Conservation (phyloP, 2,329 filamentous ascomycete genomes). For the Cercospora zeae-maydis region DNA sequence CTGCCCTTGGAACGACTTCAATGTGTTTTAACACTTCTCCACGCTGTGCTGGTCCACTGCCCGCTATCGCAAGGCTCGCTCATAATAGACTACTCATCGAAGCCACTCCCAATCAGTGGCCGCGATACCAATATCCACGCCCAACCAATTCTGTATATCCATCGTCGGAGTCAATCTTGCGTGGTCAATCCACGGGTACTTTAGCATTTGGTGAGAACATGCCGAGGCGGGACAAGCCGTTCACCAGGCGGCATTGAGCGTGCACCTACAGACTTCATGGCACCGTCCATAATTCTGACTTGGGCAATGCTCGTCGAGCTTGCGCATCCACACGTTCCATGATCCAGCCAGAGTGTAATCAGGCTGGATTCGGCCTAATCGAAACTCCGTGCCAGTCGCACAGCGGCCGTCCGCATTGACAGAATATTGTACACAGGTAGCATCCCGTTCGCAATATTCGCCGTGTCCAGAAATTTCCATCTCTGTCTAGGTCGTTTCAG, state of each 20-base stretch:
- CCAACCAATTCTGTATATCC: background rate
- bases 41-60: background rate
- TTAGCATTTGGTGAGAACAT: background rate
- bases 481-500: constrained; percentile 19
- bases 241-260: background rate
- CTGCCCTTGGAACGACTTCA: background rate
- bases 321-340: constrained; percentile 19
- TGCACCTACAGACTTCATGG: constrained; percentile 5
- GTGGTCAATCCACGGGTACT: background rate
- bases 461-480: constrained; percentile 26
- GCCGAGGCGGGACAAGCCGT: background rate
- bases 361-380: constrained; percentile 19
- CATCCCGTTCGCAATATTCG: constrained; percentile 22
- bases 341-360: constrained; percentile 29
- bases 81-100: background rate
- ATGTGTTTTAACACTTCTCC: background rate
- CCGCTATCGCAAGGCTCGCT: background rate
- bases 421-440: constrained; percentile 30
- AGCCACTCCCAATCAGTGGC: background rate
- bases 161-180: background rate
- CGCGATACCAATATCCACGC: background rate
- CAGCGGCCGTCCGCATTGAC: constrained; percentile 22
- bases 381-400: constrained; percentile 19
- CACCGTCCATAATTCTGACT: constrained; percentile 17
- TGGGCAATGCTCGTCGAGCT: constrained; percentile 16